These are phyloP conservation scores for Paramecium tetraurelia DNA, from an alignment of 73 alveolate genomes.

Conservation along the genomic window DNA sequence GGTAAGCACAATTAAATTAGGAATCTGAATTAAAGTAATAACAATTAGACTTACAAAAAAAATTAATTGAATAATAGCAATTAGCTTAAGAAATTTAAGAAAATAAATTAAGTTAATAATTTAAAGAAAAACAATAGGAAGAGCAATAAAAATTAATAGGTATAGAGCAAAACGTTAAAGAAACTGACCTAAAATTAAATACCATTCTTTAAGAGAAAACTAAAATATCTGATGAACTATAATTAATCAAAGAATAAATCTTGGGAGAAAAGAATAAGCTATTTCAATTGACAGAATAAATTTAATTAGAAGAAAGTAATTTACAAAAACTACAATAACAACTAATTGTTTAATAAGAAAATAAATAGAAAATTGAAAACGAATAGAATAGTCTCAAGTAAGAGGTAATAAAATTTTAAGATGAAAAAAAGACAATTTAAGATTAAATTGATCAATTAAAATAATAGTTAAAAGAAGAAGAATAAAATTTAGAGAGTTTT, in stretches of 20 bases:
- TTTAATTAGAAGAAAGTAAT: neutral
- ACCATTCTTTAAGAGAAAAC: neutral
- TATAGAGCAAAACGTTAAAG: neutral
- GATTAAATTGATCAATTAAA: neutral
- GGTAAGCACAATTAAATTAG: neutral
- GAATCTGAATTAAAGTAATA: neutral
- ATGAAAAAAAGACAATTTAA: neutral
- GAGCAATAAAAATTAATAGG: neutral
- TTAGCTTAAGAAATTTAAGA: neutral
- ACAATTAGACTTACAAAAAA: neutral
- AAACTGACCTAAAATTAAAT: neutral
- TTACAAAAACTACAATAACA: neutral
- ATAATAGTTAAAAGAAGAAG: neutral
- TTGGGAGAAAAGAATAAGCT: neutral
- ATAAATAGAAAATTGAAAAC: neutral
- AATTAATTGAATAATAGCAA: neutral
- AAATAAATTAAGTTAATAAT: neutral
- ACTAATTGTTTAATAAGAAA: neutral
- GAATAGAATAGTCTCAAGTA: neutral
- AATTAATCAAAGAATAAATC: neutral
- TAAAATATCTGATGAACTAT: neutral
- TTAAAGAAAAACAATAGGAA: neutral
- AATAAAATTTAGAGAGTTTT: neutral
- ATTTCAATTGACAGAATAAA: neutral
- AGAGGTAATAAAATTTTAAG: neutral